Evolutionary conservation across 495 filamentous ascomycete species (phyloP), one percentile per base, ranked within the genome.

Genomic region (Parmelia sp.): DNA sequence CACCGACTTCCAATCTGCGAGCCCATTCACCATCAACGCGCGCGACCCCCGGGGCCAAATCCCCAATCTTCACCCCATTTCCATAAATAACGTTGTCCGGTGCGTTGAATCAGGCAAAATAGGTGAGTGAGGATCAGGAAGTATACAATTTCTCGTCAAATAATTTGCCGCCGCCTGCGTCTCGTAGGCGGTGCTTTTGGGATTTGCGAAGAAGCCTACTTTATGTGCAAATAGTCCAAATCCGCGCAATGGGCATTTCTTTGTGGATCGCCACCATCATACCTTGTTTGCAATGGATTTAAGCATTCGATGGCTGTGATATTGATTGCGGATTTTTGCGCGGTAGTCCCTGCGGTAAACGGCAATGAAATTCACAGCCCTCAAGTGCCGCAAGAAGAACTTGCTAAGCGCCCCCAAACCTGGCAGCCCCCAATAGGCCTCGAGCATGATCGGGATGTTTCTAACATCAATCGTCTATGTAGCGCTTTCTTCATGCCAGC

Each of bases 361-460:
- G 25, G 49, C 25, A 7, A 14, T 40, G 14, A 40, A 5, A 5
- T 37, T 40, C 39, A 40, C 39, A 40, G 47, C 25, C 47, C 15
- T 51, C 1, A 3, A 9, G 47, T 25, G 51, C 61, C 49, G 49
- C 51, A 42, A 14, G 42, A 25, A 37, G 8, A 40, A 37, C 5
- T n/a, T 21, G 36, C 1, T 39, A 63, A 44, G 61, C 49, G 49
- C 36, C 37, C 37, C 35, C 17, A 31, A 23, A 40, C n/a, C 10
- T 8, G 47, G 23, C 36, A n/a, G 60, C 60, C 47, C 47, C 49
- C 36, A 57, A 33, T n/a, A n/a, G n/a, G n/a, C n/a, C n/a, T n/a
- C n/a, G 1, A n/a, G 12, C 25, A 17, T 53, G 35, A 56, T 19
- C 10, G 29, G 31, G 21, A 3, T 35, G 49, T 63, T 56, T 63